Evolutionary conservation across 352 stramenopile genomes (phyloP).

Genomic region (Phytophthora rubi): DNA sequence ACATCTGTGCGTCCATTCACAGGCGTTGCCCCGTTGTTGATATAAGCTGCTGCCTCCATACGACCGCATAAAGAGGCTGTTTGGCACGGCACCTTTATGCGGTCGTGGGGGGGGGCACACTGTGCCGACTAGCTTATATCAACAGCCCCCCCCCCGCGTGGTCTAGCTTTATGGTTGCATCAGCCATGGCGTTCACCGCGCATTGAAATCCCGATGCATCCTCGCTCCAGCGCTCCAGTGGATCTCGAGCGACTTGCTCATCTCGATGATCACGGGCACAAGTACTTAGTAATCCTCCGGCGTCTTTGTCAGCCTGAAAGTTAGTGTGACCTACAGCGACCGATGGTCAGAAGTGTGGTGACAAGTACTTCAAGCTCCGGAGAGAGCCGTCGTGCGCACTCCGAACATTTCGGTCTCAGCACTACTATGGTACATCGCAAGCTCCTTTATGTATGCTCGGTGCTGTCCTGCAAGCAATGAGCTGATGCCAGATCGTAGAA

Average conservation of each 20-base stretch:
- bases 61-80: no score
- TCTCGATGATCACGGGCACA: conserved; percentile 22
- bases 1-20: no score
- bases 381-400: conserved; percentile 15
- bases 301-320: neutral
- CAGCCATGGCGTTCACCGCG: neutral
- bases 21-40: no score
- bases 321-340: neutral
- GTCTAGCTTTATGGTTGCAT: no score
- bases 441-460: neutral
- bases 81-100: no score
- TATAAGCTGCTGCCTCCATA: no score
- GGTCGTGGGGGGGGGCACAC: no score
- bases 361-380: conserved; percentile 9
- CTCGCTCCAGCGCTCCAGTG: neutral
- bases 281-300: neutral
- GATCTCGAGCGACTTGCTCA: neutral
- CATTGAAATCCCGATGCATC: neutral
- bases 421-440: no score
- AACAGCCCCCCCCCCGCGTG: no score
- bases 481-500: conserved; percentile 1
- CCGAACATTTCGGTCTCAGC: conserved; percentile 6
- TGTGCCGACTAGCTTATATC: no score
- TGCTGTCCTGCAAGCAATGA: neutral
- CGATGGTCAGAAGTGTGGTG: neutral